Base-by-base conservation (phyloP, 805 yeast species). In the Candida awuae region DNA sequence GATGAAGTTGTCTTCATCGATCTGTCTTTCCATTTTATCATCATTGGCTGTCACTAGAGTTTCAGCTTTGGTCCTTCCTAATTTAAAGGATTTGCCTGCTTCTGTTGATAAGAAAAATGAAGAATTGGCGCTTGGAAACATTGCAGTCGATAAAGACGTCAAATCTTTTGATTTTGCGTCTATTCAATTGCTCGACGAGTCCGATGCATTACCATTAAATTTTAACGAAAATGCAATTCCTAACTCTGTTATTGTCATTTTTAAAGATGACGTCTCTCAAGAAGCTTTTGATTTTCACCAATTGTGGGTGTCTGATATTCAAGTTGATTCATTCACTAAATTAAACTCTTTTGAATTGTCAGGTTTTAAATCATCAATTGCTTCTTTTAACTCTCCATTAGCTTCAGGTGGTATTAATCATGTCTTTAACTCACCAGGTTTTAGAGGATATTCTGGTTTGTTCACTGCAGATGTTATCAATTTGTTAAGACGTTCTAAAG, bases 371-470 rank as follows among this genome's bases (percentile, higher is more conserved):
- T 54, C 56, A 16, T 39, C 56, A 13, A 42, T 55, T 29, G 47
- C 55, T 13, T 49, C 55, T 20, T 18, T 39, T 22, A 46, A 49
- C 10, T 39, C 45, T 16, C 35, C 33, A 2, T 21, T 36, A 5
- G 15, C 32, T 10, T 23, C 58, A 19, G 80, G 80, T 49, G 84
- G 84, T 50, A 65, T 78, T 46, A 57, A 70, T 41, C 82, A 78
- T 56, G 55, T 68, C 18, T 85, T 83, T 66, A 58, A 71, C 54
- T 68, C 86, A 48, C 77, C 67, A 43, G 68, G 68, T 41, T 62
- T 85, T 56, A 65, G 66, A 44, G 98, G 97, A 49, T 90, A 88
- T 68, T 67, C 88, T 37, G 98, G 96, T 44, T 72, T 69, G 62
- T 86, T 92, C 70, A 72, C 84, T 49, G 80, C 78, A 36, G 75